Base-by-base conservation (phyloP, 2,329 filamentous ascomycete species). In the Pseudocercospora fijiensis region DNA sequence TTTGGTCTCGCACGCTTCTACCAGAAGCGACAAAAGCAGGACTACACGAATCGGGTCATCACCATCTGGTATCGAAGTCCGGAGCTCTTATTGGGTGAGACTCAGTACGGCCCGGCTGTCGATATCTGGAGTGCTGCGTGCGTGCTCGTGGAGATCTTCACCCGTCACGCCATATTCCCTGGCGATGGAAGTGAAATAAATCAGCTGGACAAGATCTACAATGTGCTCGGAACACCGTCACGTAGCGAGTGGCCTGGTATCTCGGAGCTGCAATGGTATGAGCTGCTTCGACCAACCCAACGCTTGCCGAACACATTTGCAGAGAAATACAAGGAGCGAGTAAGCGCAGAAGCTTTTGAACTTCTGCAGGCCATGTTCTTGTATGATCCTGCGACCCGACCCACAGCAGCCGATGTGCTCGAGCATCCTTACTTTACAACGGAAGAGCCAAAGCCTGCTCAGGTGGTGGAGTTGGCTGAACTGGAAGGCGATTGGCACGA, bases 111-210 rank as follows among this genome's bases (percentile, higher is more conserved):
- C 4, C 90, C 91, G 0, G 91, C 91, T 1, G 92, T 96, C 13
- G 93, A 97, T 74, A 90, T 99, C 37, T 99, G 95, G 95, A 96
- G 92, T 73, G 95, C 95, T 1, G 95, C 94, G 1, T 99, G 95
- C 74, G 95, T 99, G 1, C 89, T 98, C 75, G 88, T 97, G 53
- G 95, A 99, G 76, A 96, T 99, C 66, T 98, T 99, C 76, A 96
- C 92, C 1, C 87, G 90, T 41, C 90, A 92, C 71, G 92, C 95
- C 67, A 95, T 98, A 66, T 99, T 99, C 75, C 92, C 95, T 0
- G 95, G 95, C 5, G 93, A 97, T 72, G 94, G 94, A 24, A 90
- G 90, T n/a, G 95, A 99, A 77, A 90, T 97, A 69, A 96, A 89
- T 72, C 95, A 99, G 76, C 83, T 99, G 2, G 93, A 98, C 69